A percentile compares a stretch with the other conserved stretches of the same genome.
phyloP scores from a whole-genome alignment of 2,329 filamentous ascomycete species.

The Fusarium solani-melongenae region DNA sequence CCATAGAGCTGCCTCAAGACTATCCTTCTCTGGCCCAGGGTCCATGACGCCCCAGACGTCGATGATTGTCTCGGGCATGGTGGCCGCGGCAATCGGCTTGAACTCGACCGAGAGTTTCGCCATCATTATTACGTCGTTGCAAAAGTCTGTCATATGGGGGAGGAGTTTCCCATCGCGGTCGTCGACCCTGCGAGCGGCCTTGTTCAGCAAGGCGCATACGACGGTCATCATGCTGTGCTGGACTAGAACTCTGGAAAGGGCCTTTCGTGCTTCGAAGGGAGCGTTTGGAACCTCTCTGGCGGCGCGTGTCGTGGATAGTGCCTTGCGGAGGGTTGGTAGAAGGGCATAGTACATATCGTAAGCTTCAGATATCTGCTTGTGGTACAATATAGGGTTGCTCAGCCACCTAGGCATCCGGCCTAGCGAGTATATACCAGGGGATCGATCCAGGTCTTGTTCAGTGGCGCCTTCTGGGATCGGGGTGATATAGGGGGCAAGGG shows the following conservation, averaged over 20 bases:
- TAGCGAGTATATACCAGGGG: not conserved
- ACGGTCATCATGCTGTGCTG: not conserved
- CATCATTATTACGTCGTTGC: not conserved
- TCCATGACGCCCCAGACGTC: not conserved
- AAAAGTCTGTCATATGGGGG: not conserved
- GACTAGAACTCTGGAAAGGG: not conserved
- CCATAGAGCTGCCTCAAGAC: not conserved
- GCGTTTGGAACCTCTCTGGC: not conserved
- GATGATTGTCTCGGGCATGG: not conserved
- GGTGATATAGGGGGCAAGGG: not conserved
- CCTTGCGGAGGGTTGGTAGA: not conserved
- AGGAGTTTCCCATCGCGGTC: not conserved
- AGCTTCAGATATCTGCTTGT: not conserved
- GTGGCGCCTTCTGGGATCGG: not conserved
- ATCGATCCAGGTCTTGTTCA: not conserved
- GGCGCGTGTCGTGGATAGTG: not conserved
- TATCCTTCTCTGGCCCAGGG: not conserved
- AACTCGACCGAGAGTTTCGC: not conserved
- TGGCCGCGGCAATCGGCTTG: not conserved
- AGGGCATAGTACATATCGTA: not conserved
- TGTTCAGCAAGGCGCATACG: not conserved
- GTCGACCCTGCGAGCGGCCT: not conserved
- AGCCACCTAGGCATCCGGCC: not conserved
- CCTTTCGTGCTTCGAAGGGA: not conserved
- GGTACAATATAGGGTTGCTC: not conserved